These are phyloP conservation scores for Neospora caninum DNA, from an alignment of 169 alveolate species.

Conservation along the genomic window DNA sequence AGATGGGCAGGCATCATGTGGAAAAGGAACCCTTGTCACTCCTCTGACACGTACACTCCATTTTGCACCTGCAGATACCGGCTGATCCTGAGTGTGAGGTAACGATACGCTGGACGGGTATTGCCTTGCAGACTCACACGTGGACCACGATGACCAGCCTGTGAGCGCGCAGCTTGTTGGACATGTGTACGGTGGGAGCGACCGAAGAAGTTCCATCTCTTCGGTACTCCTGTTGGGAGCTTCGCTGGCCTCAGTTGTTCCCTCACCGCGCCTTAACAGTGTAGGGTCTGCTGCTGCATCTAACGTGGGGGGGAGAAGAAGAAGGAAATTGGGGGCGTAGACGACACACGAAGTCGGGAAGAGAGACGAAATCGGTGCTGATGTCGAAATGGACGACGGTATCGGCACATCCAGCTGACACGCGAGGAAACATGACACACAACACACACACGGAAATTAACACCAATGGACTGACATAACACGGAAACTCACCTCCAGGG, in stretches of 20 bases:
- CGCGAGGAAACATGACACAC: background rate
- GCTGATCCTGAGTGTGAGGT: background rate
- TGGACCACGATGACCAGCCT: background rate
- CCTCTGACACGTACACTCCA: conserved; percentile 7
- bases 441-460: too few species aligned
- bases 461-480: too few species aligned
- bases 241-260: background rate
- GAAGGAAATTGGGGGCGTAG: background rate
- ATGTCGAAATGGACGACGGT: background rate
- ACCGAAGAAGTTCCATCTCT: background rate
- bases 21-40: background rate
- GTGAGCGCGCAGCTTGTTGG: background rate
- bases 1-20: background rate
- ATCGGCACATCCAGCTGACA: background rate
- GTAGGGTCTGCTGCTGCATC: background rate
- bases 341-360: background rate
- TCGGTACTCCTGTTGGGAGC: too few species aligned
- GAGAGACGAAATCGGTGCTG: background rate
- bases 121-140: background rate
- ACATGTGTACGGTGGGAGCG: background rate
- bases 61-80: background rate
- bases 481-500: background rate
- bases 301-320: background rate
- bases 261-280: too few species aligned
- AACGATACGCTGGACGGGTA: background rate